Evolutionary conservation across 1,284 basidiomycete genomes (phyloP), one percentile per base, ranked within the genome.

Genomic region (Rhodotorula sp.): DNA sequence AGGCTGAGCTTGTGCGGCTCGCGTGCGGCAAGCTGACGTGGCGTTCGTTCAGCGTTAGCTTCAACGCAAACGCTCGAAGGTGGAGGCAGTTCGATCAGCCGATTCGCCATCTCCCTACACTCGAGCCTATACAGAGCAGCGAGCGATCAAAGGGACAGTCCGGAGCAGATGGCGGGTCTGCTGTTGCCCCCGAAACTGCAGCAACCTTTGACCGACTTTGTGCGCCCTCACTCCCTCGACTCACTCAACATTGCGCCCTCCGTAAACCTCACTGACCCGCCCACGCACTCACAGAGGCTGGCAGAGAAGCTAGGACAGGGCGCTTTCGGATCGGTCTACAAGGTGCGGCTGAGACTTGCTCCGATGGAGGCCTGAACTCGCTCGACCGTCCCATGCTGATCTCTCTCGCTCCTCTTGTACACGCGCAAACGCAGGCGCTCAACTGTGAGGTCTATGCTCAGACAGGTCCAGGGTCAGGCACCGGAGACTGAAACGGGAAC

Each of bases 381-480:
- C 3, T 12, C 18, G 8, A 28, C 21, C 12, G 26, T n/a, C 26
- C 15, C 14, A 12, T 50, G 50, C 28, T 57, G 15, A 58, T 34
- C n/a, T 3, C 56, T 15, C 15, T 26, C 28, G 38, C 43, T 48
- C n/a, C 26, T 54, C 52, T 26, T 66, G 47, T 34, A 38, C 21
- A n/a, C 19, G 57, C 50, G 66, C 62, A 60, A 49, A 62, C 70
- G 72, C 70, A 77, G 79, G 93, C 93, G 48, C 85, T 99, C 80
- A 98, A 98, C 80, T 97, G 93, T 59, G 2, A 54, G 70, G 8
- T 43, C n/a, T 28, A 16, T 55, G 38, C 38, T 43, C 10, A 12
- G 38, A 43, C 12, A 43, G 38, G 38, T 0, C 10, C 2, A 43
- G 38, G 38, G 38, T 43, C 3, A 31, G 18, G 14, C 21, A 47